Base-by-base conservation (phyloP, 371 early-diverging fungal genomes). In the Umbelopsis sp. region DNA sequence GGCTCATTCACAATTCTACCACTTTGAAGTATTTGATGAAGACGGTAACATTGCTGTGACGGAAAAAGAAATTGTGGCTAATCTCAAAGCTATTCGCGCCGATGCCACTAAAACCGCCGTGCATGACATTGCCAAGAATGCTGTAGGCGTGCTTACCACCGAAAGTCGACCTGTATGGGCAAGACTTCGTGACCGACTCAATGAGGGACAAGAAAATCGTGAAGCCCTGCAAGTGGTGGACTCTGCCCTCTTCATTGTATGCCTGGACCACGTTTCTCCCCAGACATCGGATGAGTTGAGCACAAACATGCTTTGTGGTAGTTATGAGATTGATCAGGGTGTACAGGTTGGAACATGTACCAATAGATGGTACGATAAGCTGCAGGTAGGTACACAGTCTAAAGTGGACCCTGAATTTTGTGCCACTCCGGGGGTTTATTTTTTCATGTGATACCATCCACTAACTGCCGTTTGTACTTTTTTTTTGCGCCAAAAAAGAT, bases 121-220 rank as follows among this genome's bases (percentile, higher is more conserved):
- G 0, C 66, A 73, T 4, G 79, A 76, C 10, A 76, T 84, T 63
- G 79, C 84, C 7, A 79, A 84, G 64, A 74, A 71, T 24, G 80
- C 90, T 14, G 82, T 94, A 37, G 87, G 91, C 22, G 72, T 90
- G 7, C 75, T 94, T 41, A 91, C 93, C 0, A 86, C 89, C 0
- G 86, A 88, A 63, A 87, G 94, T 63, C 85, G 95, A 44, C 89
- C 89, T 69, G 85, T 78, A 63, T 94, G 94, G 94, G 88, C 93
- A 10, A 70, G 73, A 50, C 79, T 90, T 8, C 71, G 87, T 46
- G 57, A 62, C 10, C 74, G 74, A 25, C 71, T 86, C 37, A 72
- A 77, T 7, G 53, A 77, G 2, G 80, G 84, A 65, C 66, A 78
- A 3, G 73, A 73, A 24, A 94, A 95, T 72, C 75, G 73, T 35